Base-by-base conservation (phyloP, 2,329 filamentous ascomycete species). In the Alternaria gaisen region DNA sequence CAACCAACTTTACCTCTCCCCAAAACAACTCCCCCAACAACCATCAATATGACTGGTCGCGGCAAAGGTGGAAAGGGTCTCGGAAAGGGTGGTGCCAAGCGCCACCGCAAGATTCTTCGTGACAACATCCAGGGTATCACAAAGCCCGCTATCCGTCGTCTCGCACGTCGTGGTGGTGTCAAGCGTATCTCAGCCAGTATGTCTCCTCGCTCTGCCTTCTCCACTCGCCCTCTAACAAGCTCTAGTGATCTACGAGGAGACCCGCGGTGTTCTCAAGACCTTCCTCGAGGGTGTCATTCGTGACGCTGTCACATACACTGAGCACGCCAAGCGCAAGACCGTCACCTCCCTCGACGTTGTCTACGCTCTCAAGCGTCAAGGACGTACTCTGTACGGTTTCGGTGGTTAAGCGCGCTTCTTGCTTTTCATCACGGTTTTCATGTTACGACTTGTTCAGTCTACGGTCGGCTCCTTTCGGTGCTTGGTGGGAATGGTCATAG, bases 301-400 rank as follows among this genome's bases (percentile, higher is more conserved):
- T 80, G 89, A 91, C 69, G 89, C 89, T 64, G 89, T 91, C 82
- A 91, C 89, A 77, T 91, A 91, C 84, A 91, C 89, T 58, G 89
- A 91, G 84, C 89, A 91, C 83, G 90, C 90, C 83, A 92, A 91
- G 88, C 88, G 90, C 82, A 91, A 92, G 88, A 92, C 90, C 14
- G 90, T 92, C 80, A 91, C 86, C 44, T 88, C 87, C 5, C 85
- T 89, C 67, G 86, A 89, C 71, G 87, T 88, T 38, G 86, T 88
- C 79, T 87, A 88, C 72, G 85, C 85, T 58, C 81, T 87, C 67
- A 87, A 89, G 84, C 83, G 87, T 77, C 87, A 89, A 81, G 87
- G 87, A 76, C 85, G 90, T 65, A 81, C 91, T 79, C 90, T 94
- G 68, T 94, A 94, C 86, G 91, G 91, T 85, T 94, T 94, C 87